Base-by-base conservation (phyloP, 495 filamentous ascomycete genomes). In the Penicillium silybi region DNA sequence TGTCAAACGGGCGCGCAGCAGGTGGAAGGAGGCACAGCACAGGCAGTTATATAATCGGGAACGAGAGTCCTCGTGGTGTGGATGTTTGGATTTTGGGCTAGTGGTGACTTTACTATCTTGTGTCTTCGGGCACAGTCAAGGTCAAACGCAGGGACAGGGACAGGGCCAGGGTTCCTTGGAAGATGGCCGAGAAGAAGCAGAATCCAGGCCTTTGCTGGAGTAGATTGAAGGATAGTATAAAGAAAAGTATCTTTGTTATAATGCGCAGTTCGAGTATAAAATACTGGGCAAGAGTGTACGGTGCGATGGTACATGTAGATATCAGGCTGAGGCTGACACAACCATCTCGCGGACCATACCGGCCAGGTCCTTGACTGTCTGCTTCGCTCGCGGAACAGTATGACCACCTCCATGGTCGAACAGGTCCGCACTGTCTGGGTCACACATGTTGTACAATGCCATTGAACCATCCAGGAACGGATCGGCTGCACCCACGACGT, bases 401-500 rank as follows among this genome's bases (percentile, higher is more conserved):
- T 29, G 26, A 9, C 26, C 26, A 10, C 3, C 25, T 26, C 4
- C 26, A 74, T 77, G 54, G 64, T 76, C 2, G 47, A 80, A 83
- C 20, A 82, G 62, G 42, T 69, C 63, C 2, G 80, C 75, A 1
- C 44, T 65, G 25, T 77, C 71, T 1, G 57, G 53, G 44, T 68
- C 61, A 29, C 80, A 85, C 22, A 81, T 58, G 58, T 84, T 83
- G 63, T 77, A 82, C 6, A 84, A 61, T 17, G 77, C 76, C 50
- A 84, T 69, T 1, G 76, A 71, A 0, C 69, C 75, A 35, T 71
- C 63, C 0, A 82, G 57, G 41, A 79, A 81, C 2, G 79, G 77
- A 57, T 85, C 82, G 19, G 75, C 65, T 10, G 76, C 80, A 18
- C 80, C 80, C 27, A 83, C 66, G 37, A 85, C 75, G 69, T 84